Percentiles rank a stretch among this genome's conserved stretches.
phyloP scores from a whole-genome alignment of 2,329 filamentous ascomycete species.

The Plectosphaerella plurivora region DNA sequence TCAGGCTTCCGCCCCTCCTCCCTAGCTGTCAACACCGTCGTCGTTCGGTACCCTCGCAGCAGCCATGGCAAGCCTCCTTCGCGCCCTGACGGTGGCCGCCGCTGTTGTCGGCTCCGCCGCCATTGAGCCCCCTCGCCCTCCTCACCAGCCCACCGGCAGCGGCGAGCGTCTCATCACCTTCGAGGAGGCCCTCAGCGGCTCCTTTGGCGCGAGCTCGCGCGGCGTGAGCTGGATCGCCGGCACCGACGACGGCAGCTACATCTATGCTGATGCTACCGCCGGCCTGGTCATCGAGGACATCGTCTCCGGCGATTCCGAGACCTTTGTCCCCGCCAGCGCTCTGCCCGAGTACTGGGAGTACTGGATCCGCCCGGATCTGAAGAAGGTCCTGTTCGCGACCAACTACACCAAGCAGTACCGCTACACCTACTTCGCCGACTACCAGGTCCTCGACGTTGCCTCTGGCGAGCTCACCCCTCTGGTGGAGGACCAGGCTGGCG shows the following conservation, averaged over 20 bases:
- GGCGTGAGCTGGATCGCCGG: conserved; percentile 54
- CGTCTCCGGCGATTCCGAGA: conserved; percentile 49
- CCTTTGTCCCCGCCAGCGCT: conserved; percentile 53
- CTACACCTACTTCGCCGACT: conserved; percentile 64
- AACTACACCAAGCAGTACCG: conserved; percentile 68
- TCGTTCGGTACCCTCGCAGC: not conserved
- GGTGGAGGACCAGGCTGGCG: conserved; percentile 53
- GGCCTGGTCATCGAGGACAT: conserved; percentile 59
- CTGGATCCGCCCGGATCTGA: conserved; percentile 56
- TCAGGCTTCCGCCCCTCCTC: not conserved
- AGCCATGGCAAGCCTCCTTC: conserved; percentile 8
- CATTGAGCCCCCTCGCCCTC: conserved; percentile 46
- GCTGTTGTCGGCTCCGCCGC: conserved; percentile 17
- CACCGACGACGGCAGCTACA: conserved; percentile 58
- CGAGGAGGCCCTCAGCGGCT: conserved; percentile 51
- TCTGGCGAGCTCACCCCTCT: conserved; percentile 51
- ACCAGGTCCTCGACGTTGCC: conserved; percentile 58
- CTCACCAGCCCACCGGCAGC: conserved; percentile 50
- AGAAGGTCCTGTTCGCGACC: conserved; percentile 55
- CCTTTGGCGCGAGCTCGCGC: conserved; percentile 40
- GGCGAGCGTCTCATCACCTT: conserved; percentile 54
- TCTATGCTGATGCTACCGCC: conserved; percentile 44
- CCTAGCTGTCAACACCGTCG: not conserved
- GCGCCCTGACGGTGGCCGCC: conserved; percentile 3
- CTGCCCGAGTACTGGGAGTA: conserved; percentile 54